These are phyloP conservation scores for Ambrosiella xylebori DNA, from an alignment of 2,329 filamentous ascomycete species.

Conservation along the genomic window DNA sequence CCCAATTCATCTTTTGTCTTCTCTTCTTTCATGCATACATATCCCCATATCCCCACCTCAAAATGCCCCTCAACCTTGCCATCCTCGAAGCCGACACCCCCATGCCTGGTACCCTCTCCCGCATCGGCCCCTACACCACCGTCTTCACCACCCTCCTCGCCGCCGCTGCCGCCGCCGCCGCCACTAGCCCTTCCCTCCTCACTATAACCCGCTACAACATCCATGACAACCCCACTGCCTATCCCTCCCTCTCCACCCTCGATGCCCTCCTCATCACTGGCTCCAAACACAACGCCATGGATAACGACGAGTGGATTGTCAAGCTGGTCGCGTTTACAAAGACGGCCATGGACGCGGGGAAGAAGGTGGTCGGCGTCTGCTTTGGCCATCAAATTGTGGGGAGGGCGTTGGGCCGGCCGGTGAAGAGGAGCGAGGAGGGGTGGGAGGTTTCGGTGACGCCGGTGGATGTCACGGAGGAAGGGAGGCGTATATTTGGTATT, in stretches of 20 bases:
- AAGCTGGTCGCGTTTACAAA: slow-evolving; percentile 53
- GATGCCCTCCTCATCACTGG: slow-evolving; percentile 77
- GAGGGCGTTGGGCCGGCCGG: slow-evolving; percentile 49
- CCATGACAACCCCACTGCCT: slow-evolving; percentile 37
- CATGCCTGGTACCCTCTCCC: slow-evolving; percentile 41
- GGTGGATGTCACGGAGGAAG: slow-evolving; percentile 49
- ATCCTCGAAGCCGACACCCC: slow-evolving; percentile 80
- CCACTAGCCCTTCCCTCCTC: slow-evolving; percentile 28
- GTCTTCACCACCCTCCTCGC: slow-evolving; percentile 47
- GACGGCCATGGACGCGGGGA: slow-evolving; percentile 38
- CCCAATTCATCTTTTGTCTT: too few relatives aligned
- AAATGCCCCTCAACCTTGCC: slow-evolving; percentile 51
- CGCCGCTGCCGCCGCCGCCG: slow-evolving; percentile 28
- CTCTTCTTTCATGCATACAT: background rate
- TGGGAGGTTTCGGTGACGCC: slow-evolving; percentile 71
- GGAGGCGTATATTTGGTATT: slow-evolving; percentile 46
- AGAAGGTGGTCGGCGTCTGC: slow-evolving; percentile 64
- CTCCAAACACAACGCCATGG: slow-evolving; percentile 56
- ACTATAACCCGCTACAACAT: slow-evolving; percentile 53
- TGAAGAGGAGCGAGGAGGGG: slow-evolving; percentile 48
- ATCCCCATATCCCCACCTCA: background rate
- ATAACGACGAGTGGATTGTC: slow-evolving; percentile 58
- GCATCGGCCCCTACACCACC: slow-evolving; percentile 56
- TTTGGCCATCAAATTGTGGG: slow-evolving; percentile 79
- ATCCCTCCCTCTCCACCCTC: slow-evolving; percentile 55